Evolutionary conservation across 106 monocot genomes (phyloP).

Genomic region (Dactylorhiza incarnata): DNA sequence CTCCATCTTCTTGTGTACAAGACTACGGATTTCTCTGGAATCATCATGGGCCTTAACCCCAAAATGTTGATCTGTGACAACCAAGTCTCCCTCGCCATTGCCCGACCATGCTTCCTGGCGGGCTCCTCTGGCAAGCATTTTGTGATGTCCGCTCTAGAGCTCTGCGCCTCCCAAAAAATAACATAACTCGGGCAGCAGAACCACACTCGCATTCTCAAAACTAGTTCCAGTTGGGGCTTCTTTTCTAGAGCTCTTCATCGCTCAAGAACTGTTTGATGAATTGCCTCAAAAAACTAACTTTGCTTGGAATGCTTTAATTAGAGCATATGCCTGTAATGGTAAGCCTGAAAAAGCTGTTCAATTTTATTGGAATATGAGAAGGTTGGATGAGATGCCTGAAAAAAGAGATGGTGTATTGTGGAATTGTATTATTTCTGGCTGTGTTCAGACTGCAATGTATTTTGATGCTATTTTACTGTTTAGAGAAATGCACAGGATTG

Average conservation of each 20-base stretch:
- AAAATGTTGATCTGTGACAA: too few relatives aligned
- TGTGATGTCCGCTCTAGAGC: conserved; percentile 35
- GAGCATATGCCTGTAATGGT: conserved; percentile 37
- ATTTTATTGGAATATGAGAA: conserved; percentile 30
- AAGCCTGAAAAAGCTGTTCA: conserved; percentile 22
- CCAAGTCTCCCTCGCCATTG: too few relatives aligned
- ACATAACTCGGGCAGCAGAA: conserved; percentile 51
- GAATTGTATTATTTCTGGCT: conserved; percentile 72
- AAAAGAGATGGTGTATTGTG: conserved; percentile 59
- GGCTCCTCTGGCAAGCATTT: too few relatives aligned
- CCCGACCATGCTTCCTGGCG: too few relatives aligned
- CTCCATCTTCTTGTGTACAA: too few relatives aligned
- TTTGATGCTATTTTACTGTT: conserved; percentile 54
- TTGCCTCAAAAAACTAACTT: conserved; percentile 56
- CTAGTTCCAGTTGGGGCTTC: conserved; percentile 27
- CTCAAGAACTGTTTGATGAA: conserved; percentile 52
- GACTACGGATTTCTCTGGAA: too few relatives aligned
- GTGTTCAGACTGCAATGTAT: conserved; percentile 40
- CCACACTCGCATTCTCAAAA: conserved; percentile 47
- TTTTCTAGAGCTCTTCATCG: conserved; percentile 50
- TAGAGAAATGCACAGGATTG: conserved; percentile 41
- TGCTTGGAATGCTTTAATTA: conserved; percentile 77
- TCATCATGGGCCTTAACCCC: too few relatives aligned
- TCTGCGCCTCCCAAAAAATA: conserved; percentile 54
- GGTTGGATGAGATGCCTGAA: conserved; percentile 18